These are phyloP conservation scores for Malus hybrid DNA, from an alignment of 331 rosid genomes.

Conservation along the genomic window DNA sequence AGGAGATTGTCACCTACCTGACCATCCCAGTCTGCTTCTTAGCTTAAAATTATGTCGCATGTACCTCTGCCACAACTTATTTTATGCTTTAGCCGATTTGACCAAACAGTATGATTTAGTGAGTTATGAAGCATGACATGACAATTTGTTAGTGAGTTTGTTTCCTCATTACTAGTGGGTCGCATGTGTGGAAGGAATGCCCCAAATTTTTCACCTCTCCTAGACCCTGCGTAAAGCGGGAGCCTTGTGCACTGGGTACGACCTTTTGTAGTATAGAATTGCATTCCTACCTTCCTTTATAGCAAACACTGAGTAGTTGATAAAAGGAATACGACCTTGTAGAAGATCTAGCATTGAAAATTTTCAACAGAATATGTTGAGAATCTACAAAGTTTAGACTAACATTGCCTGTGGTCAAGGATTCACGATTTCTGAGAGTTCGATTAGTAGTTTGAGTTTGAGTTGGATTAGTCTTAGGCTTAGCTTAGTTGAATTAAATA, in stretches of 20 bases:
- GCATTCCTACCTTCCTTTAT: not conserved
- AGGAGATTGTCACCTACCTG: not conserved
- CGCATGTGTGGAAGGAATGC: not conserved
- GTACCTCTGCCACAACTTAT: not conserved
- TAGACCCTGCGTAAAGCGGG: too few species aligned
- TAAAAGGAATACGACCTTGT: not conserved
- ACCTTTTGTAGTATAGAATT: not conserved
- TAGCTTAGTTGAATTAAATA: not conserved
- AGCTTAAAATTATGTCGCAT: not conserved
- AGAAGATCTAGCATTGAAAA: not conserved
- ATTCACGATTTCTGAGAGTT: too few species aligned
- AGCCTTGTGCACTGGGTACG: too few species aligned
- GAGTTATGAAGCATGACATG: not conserved
- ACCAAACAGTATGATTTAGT: not conserved
- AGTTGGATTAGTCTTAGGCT: too few species aligned
- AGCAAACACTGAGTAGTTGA: not conserved
- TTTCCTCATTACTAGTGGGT: not conserved
- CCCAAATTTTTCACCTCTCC: not conserved
- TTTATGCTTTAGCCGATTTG: not conserved
- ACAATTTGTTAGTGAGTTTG: not conserved
- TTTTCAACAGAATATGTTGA: not conserved
- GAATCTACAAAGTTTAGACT: not conserved
- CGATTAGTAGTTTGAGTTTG: too few species aligned
- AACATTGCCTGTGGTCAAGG: too few species aligned
- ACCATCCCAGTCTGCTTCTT: not conserved